Evolutionary conservation across 2,329 filamentous ascomycete species (phyloP).

Genomic region (Alternaria arborescens): DNA sequence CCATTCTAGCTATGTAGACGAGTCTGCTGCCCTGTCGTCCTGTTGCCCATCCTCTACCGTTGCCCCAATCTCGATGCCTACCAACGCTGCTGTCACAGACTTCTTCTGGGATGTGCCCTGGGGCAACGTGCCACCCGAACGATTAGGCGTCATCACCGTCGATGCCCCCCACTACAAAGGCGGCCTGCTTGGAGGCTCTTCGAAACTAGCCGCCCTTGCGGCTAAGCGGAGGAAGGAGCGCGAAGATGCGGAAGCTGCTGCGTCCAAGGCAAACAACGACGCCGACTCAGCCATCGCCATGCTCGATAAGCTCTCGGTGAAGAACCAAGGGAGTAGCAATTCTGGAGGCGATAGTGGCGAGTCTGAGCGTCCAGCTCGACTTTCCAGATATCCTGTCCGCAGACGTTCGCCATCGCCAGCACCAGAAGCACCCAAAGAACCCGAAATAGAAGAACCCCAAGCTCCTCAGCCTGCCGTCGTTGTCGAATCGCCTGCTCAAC

Average conservation of each 20-base stretch:
- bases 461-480: conserved; percentile 28
- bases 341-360: conserved; percentile 1
- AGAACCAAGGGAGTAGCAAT: conserved; percentile 23
- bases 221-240: conserved; percentile 86
- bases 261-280: conserved; percentile 23
- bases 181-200: conserved; percentile 80
- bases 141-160: conserved; percentile 70
- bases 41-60: conserved; percentile 34
- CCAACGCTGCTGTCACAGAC: conserved; percentile 45
- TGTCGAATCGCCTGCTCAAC: conserved; percentile 49
- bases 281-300: conserved; percentile 53
- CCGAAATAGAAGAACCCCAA: conserved; percentile 24
- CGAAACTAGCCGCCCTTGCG: conserved; percentile 90
- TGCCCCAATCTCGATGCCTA: conserved; percentile 42
- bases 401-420: conserved; percentile 43
- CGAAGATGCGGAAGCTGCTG: conserved; percentile 63
- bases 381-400: conserved; percentile 35
- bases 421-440: conserved; percentile 24
- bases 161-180: conserved; percentile 66
- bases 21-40: conserved; percentile 21
- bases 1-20: conserved; percentile 22
- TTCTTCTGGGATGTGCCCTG: conserved; percentile 90
- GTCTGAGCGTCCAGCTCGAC: conserved; percentile 17
- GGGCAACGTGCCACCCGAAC: conserved; percentile 74
- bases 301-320: conserved; percentile 54